Evolutionary conservation across 306 rosid genomes (phyloP).

Genomic region (Clitoria ternatea): DNA sequence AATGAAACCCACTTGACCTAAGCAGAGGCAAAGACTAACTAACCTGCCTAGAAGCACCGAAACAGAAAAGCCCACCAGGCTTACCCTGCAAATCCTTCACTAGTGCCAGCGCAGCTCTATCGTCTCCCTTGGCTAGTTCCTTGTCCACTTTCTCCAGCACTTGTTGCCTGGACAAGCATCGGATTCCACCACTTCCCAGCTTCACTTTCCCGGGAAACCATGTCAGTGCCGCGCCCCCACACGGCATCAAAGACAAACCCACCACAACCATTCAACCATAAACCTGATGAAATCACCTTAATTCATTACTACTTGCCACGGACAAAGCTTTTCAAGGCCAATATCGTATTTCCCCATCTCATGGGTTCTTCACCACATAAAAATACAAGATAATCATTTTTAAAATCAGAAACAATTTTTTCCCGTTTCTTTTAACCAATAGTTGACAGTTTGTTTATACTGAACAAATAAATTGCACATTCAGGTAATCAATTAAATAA

Average conservation of each 20-base stretch:
- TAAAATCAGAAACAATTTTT: background rate
- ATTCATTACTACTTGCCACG: background rate
- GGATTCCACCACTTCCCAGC: slow-evolving; percentile 5
- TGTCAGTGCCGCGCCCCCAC: slow-evolving; percentile 33
- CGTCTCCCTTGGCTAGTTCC: slow-evolving; percentile 62
- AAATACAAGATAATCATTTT: background rate
- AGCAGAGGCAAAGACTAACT: too few relatives aligned
- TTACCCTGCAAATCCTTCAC: slow-evolving; percentile 69
- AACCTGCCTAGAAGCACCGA: slow-evolving; percentile 91
- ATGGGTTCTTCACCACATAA: slow-evolving; percentile 26
- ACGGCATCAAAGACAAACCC: slow-evolving; percentile 31
- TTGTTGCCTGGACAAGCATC: slow-evolving; percentile 51
- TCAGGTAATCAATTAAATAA: background rate
- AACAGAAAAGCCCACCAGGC: slow-evolving; percentile 65
- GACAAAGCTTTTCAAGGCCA: background rate
- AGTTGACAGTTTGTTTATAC: background rate
- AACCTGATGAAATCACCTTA: background rate
- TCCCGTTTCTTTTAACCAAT: background rate
- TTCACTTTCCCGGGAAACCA: slow-evolving; percentile 25
- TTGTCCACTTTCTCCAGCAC: slow-evolving; percentile 60
- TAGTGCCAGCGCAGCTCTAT: slow-evolving; percentile 62
- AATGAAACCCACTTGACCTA: too few relatives aligned
- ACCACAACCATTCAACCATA: slow-evolving; percentile 46
- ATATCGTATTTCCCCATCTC: background rate
- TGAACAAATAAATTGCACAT: background rate